Evolutionary conservation across 1,284 basidiomycete genomes (phyloP), one percentile per base, ranked within the genome.

Genomic region (Serendipita sp.): DNA sequence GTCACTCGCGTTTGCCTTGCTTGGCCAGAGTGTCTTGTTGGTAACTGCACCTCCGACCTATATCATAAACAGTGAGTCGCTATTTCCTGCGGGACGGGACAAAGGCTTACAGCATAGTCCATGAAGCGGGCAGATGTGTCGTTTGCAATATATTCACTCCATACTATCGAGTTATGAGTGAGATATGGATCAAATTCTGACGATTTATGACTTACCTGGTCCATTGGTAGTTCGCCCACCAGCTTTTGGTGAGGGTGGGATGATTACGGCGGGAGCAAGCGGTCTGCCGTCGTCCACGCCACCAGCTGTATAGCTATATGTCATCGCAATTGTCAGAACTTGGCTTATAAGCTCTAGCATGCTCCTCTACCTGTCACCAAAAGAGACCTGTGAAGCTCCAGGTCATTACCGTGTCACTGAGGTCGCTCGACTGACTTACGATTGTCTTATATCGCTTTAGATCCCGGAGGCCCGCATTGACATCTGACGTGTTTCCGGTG

Each of bases 91-190:
- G 17, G 12, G 35, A 38, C 2, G 12, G 35, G 6, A 12, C 12
- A 44, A 35, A n/a, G 15, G 67, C 75, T 53, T 65, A 78, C 77
- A 15, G 76, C 77, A 60, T 78, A 79, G 66, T 77, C 77, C 66
- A 73, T 75, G 44, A 78, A 67, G 29, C 68, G 71, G 8, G 75
- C 75, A 29, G 71, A 70, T 15, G 68, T 67, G 55, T 68, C 69
- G 38, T 64, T 66, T 5, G 75, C 75, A 4, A 77, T 68, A 55
- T 72, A 63, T 62, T 76, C 73, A 6, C 72, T 70, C 75, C 76
- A 77, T 17, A 74, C 70, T 38, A 38, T 38, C 47, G 30, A n/a
- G 4, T 0, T 41, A 12, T 30, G 50, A 29, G 10, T 35, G 38
- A 42, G 22, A 44, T 6, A 15, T 5, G 41, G 22, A 35, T 35